Percentiles rank a stretch among this genome's conserved stretches.
These are phyloP conservation scores for Laguncularia racemosa DNA, from an alignment of 345 rosid genomes.

Conservation along the genomic window DNA sequence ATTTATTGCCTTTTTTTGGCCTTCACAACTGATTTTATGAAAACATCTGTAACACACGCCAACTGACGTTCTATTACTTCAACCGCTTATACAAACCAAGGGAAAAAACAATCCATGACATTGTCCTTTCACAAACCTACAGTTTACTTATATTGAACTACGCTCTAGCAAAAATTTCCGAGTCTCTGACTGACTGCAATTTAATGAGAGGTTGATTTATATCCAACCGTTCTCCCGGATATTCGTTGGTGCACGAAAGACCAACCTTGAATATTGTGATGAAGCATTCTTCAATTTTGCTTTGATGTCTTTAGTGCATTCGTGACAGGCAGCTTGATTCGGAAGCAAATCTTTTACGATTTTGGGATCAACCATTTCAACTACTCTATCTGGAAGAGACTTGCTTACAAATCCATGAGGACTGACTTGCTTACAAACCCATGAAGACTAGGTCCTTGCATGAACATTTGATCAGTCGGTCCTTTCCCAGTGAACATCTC, in stretches of 20 bases:
- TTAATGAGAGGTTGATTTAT: conserved; percentile 6
- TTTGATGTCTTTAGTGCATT: not conserved
- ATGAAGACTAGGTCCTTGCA: conserved; percentile 19
- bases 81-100: too few relatives aligned
- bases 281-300: conserved; percentile 11
- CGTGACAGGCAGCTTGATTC: not conserved
- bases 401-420: too few relatives aligned
- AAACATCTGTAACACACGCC: too few relatives aligned
- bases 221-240: conserved; percentile 8
- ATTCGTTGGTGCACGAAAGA: conserved; percentile 12
- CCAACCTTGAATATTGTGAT: conserved; percentile 13
- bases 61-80: too few relatives aligned
- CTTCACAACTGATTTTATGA: too few relatives aligned
- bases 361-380: conserved; percentile 6
- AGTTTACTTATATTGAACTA: too few relatives aligned
- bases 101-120: too few relatives aligned
- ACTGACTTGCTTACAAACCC: too few relatives aligned
- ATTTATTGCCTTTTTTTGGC: too few relatives aligned
- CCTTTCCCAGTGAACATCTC: conserved; percentile 25
- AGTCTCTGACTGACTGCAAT: conserved; percentile 9
- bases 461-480: conserved; percentile 24
- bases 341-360: conserved; percentile 13
- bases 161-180: not conserved
- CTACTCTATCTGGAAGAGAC: conserved; percentile 13
- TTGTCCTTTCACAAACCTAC: too few relatives aligned